A percentile compares a stretch with the other conserved stretches of the same genome.
These are phyloP conservation scores for Parastagonospora nodorum DNA, from an alignment of 2,329 filamentous ascomycete genomes.

Conservation along the genomic window DNA sequence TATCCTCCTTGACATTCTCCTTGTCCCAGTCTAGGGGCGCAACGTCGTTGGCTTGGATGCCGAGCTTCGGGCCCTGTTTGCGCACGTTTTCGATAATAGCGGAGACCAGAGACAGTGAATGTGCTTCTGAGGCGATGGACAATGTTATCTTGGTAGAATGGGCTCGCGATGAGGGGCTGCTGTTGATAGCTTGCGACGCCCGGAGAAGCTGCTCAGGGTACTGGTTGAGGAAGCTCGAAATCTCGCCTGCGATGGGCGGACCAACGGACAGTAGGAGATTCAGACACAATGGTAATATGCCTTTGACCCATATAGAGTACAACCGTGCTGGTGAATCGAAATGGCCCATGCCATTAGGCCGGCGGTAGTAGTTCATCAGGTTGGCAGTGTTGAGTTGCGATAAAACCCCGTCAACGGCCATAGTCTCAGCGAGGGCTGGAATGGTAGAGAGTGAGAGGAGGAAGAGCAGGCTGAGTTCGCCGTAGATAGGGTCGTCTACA, in stretches of 20 bases:
- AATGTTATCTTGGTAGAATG: constrained; percentile 67
- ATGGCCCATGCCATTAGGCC: constrained; percentile 71
- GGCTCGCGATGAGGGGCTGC: constrained; percentile 24
- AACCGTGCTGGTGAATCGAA: constrained; percentile 78
- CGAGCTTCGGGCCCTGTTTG: constrained; percentile 50
- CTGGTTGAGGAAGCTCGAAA: constrained; percentile 85
- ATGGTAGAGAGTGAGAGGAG: constrained; percentile 85
- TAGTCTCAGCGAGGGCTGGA: constrained; percentile 80
- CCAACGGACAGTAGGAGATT: constrained; percentile 86
- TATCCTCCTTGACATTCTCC: constrained; percentile 73
- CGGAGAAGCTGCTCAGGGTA: constrained; percentile 79
- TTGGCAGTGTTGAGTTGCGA: constrained; percentile 79
- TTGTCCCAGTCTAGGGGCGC: constrained; percentile 77
- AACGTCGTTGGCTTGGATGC: constrained; percentile 66
- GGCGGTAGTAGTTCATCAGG: constrained; percentile 75
- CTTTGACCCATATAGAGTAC: constrained; percentile 88
- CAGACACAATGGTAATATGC: constrained; percentile 83
- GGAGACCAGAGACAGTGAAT: constrained; percentile 77
- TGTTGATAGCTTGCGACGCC: constrained; percentile 74
- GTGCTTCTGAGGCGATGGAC: constrained; percentile 74
- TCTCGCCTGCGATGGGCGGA: constrained; percentile 79
- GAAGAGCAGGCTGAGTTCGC: constrained; percentile 87
- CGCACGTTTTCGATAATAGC: constrained; percentile 72
- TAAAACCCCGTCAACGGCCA: constrained; percentile 85
- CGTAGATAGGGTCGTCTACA: constrained; percentile 85